phyloP scores from a whole-genome alignment of 768 basidiomycete genomes.

The Xerocomus spinulosus region DNA sequence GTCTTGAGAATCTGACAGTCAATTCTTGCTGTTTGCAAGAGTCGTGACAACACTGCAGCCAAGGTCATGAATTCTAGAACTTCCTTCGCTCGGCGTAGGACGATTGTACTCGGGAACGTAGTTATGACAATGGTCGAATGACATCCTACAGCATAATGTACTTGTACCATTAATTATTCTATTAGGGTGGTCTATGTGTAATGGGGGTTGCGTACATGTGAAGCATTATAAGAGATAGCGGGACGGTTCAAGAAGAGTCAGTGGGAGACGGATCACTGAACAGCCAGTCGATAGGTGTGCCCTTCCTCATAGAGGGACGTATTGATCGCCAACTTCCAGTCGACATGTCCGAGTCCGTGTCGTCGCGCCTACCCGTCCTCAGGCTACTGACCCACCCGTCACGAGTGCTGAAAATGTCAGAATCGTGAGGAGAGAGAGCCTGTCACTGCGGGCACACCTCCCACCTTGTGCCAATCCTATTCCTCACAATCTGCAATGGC shows the following conservation, averaged over 20 bases:
- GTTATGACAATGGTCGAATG: background rate
- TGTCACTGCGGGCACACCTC: background rate
- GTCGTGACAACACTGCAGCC: too few relatives aligned
- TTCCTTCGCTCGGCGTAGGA: too few relatives aligned
- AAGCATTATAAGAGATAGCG: background rate
- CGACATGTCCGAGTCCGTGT: conserved; percentile 22
- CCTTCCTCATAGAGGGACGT: background rate
- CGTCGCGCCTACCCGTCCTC: conserved; percentile 1
- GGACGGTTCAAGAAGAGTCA: conserved; percentile 2
- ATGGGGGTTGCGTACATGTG: too few relatives aligned
- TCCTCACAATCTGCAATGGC: conserved; percentile 21
- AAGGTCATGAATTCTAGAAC: too few relatives aligned
- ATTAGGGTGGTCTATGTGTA: background rate
- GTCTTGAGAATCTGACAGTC: too few relatives aligned
- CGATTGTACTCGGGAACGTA: background rate
- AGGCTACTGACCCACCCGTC: conserved; percentile 13
- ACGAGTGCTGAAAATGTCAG: background rate
- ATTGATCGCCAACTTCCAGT: conserved; percentile 6
- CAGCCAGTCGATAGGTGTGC: conserved; percentile 13
- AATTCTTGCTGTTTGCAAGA: too few relatives aligned
- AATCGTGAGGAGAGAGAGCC: background rate
- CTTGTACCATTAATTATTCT: too few relatives aligned
- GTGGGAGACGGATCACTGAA: conserved; percentile 2
- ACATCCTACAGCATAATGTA: background rate
- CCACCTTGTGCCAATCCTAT: conserved; percentile 12